These are phyloP conservation scores for Phlebiopsis gigantea DNA, from an alignment of 768 basidiomycete species.

Conservation along the genomic window DNA sequence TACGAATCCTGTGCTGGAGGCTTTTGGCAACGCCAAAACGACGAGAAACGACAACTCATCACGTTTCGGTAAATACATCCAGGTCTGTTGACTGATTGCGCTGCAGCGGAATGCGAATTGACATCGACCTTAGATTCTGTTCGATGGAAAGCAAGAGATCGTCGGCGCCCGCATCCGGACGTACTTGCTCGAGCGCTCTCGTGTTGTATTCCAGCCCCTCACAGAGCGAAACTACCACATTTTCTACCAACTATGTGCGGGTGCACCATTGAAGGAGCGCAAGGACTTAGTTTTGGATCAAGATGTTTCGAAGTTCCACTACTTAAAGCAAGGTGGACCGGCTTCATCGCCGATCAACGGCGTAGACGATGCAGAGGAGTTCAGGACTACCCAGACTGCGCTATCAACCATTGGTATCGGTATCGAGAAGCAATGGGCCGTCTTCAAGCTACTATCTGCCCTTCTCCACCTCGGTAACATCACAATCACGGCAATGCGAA, in stretches of 20 bases:
- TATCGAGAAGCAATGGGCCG: constrained; percentile 97
- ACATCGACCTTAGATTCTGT: constrained; percentile 70
- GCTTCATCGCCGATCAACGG: constrained; percentile 81
- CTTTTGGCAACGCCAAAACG: constrained; percentile 99
- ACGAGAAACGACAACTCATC: constrained; percentile 99
- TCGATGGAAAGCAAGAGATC: constrained; percentile 93
- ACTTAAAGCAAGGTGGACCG: constrained; percentile 90
- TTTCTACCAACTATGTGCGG: constrained; percentile 98
- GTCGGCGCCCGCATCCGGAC: constrained; percentile 99
- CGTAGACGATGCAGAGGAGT: constrained; percentile 96
- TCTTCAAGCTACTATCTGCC: constrained; percentile 89
- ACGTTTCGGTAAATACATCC: constrained; percentile 98
- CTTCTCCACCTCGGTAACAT: constrained; percentile 98
- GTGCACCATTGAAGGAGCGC: constrained; percentile 90
- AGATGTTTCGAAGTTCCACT: constrained; percentile 84
- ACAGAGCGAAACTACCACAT: constrained; percentile 99
- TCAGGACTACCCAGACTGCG: constrained; percentile 88
- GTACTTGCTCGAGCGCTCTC: constrained; percentile 94
- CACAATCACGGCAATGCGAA: constrained; percentile 76
- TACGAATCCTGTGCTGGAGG: constrained; percentile 98
- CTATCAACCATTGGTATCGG: constrained; percentile 96
- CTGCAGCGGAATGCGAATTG: constrained; percentile 2
- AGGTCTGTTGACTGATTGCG: constrained; percentile 44
- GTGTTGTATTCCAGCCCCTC: constrained; percentile 94
- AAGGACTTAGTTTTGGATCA: constrained; percentile 90